Evolutionary conservation across 768 basidiomycete genomes (phyloP).

Genomic region (Phaeotremella skinneri): DNA sequence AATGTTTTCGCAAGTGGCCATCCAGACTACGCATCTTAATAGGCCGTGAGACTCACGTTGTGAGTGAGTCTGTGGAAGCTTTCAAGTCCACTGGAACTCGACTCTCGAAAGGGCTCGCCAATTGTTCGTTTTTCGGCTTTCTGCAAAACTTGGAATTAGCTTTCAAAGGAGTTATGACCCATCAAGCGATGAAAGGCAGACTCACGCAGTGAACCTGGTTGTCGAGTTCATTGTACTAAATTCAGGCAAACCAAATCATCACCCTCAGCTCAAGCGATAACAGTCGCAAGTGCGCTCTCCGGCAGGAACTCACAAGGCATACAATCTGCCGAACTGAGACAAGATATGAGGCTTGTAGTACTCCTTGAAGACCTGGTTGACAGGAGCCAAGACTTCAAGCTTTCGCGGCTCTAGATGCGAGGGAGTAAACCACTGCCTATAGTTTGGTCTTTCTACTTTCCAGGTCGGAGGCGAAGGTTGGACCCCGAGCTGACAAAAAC

Average conservation of each 20-base stretch:
- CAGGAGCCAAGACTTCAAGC: conserved; percentile 57
- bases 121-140: conserved; percentile 34
- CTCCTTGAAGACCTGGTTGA: conserved; percentile 61
- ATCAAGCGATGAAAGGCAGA: not conserved
- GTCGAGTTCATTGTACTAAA: conserved; percentile 52
- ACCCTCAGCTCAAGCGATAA: not conserved
- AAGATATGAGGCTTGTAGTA: conserved; percentile 65
- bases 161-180: not conserved
- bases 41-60: conserved; percentile 11
- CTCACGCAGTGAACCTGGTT: conserved; percentile 39
- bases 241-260: not conserved
- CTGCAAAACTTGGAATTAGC: conserved; percentile 13
- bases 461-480: conserved; percentile 44
- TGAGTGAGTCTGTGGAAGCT: conserved; percentile 13
- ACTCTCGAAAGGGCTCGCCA: conserved; percentile 43
- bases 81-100: conserved; percentile 26
- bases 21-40: not conserved
- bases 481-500: conserved; percentile 30
- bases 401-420: conserved; percentile 49
- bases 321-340: conserved; percentile 46
- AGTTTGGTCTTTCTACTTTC: conserved; percentile 64
- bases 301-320: conserved; percentile 41
- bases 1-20: not conserved
- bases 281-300: too few species aligned
- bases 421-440: conserved; percentile 81